Conservation (phyloP, 768 basidiomycete species). For the Lenzites betulinus region DNA sequence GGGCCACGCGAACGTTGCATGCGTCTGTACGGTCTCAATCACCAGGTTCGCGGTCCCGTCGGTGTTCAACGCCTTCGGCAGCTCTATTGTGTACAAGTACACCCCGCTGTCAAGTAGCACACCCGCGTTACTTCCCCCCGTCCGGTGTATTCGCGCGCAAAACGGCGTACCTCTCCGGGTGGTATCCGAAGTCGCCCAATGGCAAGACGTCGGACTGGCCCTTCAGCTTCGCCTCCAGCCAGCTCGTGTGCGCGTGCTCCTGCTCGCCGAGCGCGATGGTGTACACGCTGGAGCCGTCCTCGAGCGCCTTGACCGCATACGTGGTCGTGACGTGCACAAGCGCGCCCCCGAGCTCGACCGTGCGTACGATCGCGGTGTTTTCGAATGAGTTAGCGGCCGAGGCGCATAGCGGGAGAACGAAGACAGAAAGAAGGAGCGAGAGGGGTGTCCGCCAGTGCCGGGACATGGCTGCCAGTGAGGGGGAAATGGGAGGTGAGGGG, state of each 20-base stretch:
- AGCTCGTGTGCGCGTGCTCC: conserved; percentile 70
- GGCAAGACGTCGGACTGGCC: conserved; percentile 58
- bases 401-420: conserved; percentile 43
- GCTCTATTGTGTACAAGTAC: conserved; percentile 58
- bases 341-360: conserved; percentile 87
- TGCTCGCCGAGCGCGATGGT: conserved; percentile 63
- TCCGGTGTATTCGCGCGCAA: background rate
- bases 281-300: conserved; percentile 61
- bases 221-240: conserved; percentile 80
- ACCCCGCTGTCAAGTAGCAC: conserved; percentile 34
- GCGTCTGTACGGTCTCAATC: conserved; percentile 76
- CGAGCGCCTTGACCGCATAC: conserved; percentile 77
- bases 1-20: conserved; percentile 79
- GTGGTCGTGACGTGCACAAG: conserved; percentile 88
- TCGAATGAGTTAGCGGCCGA: conserved; percentile 64
- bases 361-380: conserved; percentile 87
- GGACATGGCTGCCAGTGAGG: conserved; percentile 16
- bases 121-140: background rate
- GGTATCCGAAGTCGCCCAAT: conserved; percentile 50
- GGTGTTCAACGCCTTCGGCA: conserved; percentile 60
- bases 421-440: conserved; percentile 47
- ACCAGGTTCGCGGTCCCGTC: conserved; percentile 75
- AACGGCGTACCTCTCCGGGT: conserved; percentile 52
- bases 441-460: conserved; percentile 26
- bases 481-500: conserved; percentile 4